Conservation (phyloP, 129 eudicot species). For the Flaveria linearis region DNA sequence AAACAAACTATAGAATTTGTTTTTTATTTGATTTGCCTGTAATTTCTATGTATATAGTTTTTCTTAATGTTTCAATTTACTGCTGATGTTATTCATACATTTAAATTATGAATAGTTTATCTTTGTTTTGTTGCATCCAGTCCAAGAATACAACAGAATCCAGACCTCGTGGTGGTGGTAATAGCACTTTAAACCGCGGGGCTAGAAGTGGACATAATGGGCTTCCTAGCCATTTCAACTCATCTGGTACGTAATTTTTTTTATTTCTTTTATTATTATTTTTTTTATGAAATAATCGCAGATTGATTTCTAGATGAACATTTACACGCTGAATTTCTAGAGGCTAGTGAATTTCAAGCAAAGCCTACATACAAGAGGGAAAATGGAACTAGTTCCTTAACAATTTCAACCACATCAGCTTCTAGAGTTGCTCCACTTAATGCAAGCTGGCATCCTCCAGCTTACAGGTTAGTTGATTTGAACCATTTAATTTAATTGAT, state of each 20-base stretch:
- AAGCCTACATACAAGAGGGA: slow-evolving; percentile 60
- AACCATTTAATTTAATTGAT: slow-evolving; percentile 6
- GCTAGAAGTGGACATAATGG: slow-evolving; percentile 58
- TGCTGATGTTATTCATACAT: neutral
- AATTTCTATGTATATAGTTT: neutral
- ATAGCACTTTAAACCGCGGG: slow-evolving; percentile 55
- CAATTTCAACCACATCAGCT: slow-evolving; percentile 42
- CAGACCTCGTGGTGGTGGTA: slow-evolving; percentile 62
- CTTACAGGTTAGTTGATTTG: slow-evolving; percentile 48
- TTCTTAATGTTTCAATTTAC: neutral
- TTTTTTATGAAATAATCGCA: neutral
- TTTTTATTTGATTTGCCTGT: neutral
- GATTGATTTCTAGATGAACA: slow-evolving; percentile 2
- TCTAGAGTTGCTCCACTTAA: slow-evolving; percentile 42
- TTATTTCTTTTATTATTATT: too few species aligned
- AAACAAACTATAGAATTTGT: neutral
- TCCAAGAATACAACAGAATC: slow-evolving; percentile 67
- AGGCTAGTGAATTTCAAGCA: slow-evolving; percentile 53
- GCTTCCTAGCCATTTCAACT: slow-evolving; percentile 44
- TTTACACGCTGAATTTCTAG: slow-evolving; percentile 34
- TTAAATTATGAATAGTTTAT: neutral
- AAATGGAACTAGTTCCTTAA: slow-evolving; percentile 47
- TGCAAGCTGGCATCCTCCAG: slow-evolving; percentile 47
- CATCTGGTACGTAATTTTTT: slow-evolving; percentile 45
- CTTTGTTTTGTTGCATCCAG: slow-evolving; percentile 41